Percentiles rank a stretch among this genome's conserved stretches.
These are phyloP conservation scores for Leptomonas pyrrhocoris DNA, from an alignment of 208 protist species.

Conservation along the genomic window DNA sequence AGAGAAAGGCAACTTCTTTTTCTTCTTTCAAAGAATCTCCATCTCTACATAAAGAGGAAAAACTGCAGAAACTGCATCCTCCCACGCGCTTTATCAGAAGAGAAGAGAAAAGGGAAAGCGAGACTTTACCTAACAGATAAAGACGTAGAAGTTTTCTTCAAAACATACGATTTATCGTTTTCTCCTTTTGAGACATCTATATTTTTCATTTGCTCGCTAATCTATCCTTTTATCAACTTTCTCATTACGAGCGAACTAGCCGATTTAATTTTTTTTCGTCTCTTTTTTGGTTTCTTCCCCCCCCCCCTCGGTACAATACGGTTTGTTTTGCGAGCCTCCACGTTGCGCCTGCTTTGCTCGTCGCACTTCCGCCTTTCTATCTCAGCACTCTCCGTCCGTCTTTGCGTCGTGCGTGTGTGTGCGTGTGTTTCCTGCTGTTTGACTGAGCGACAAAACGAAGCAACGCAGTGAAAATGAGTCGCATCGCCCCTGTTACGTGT, in stretches of 20 bases:
- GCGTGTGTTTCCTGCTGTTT: too few species aligned
- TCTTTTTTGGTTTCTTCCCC: background rate
- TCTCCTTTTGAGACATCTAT: too few species aligned
- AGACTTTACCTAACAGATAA: background rate
- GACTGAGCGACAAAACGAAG: background rate
- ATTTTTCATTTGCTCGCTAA: background rate
- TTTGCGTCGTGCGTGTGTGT: too few species aligned
- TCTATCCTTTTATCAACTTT: background rate
- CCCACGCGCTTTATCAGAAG: background rate
- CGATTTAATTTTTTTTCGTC: background rate
- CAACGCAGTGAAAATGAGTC: slow-evolving; percentile 32
- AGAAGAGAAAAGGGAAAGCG: background rate
- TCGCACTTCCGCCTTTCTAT: background rate
- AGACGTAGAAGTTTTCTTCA: slow-evolving; percentile 29
- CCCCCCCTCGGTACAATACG: too few species aligned
- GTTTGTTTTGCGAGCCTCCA: background rate
- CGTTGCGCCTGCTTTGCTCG: background rate
- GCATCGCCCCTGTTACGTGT: slow-evolving; percentile 8
- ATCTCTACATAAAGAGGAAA: background rate
- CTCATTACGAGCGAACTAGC: background rate
- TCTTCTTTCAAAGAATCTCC: too few species aligned
- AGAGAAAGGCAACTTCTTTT: background rate
- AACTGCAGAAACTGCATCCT: background rate
- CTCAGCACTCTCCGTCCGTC: background rate
- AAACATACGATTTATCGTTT: slow-evolving; percentile 11